Evolutionary conservation across 306 rosid genomes (phyloP).

Genomic region (Chamaecrista fasciculata): DNA sequence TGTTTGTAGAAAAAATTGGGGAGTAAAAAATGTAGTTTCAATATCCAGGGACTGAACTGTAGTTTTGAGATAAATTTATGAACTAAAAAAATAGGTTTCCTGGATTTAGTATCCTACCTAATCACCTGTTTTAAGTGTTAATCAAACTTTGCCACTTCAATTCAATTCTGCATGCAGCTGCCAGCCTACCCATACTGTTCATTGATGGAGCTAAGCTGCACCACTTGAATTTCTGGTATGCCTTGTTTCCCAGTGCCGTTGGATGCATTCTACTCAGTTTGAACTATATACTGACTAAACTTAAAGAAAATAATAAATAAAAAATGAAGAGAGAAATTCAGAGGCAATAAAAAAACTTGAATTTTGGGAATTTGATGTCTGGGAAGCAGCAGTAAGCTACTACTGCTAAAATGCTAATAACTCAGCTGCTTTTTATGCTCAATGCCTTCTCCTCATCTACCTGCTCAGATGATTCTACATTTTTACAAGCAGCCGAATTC

Average conservation of each 20-base stretch:
- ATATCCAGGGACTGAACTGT: no score
- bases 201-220: slow-evolving; percentile 82
- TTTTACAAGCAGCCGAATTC: not conserved
- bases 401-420: not conserved
- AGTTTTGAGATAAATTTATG: no score
- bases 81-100: no score
- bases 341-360: not conserved
- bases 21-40: no score
- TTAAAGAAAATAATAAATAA: not conserved
- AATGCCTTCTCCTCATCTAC: slow-evolving; percentile 13
- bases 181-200: slow-evolving; percentile 84
- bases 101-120: not conserved
- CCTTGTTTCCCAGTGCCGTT: slow-evolving; percentile 74
- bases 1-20: no score
- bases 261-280: slow-evolving; percentile 76
- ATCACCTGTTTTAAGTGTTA: no score
- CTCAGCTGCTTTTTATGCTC: not conserved
- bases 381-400: not conserved
- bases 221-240: slow-evolving; percentile 73
- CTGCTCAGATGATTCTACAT: not conserved
- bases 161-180: slow-evolving; percentile 55
- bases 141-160: not conserved
- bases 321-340: not conserved
- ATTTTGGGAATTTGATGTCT: not conserved
- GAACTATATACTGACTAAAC: no score